Percentiles rank a stretch among this genome's conserved stretches.
Evolutionary conservation across 2,329 filamentous ascomycete genomes (phyloP).

Genomic region (Pseudocercospora vitis): DNA sequence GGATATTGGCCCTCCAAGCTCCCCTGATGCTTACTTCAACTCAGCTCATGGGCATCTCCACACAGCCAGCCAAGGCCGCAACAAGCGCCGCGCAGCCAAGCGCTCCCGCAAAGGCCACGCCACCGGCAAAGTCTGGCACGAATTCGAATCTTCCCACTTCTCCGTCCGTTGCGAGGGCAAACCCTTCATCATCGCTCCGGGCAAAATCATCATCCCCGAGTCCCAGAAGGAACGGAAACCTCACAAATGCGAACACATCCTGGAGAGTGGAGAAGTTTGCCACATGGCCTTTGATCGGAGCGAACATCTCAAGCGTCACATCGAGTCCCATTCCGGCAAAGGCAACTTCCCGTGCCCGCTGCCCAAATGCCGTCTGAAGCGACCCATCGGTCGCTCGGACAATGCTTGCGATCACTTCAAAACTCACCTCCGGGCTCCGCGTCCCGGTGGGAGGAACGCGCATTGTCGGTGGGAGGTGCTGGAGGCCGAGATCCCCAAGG

Average conservation of each 20-base stretch:
- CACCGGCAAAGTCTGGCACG: slow-evolving; percentile 13
- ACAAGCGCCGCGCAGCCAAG: slow-evolving; percentile 14
- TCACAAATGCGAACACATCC: slow-evolving; percentile 21
- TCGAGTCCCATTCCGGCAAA: slow-evolving; percentile 24
- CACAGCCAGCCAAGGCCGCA: slow-evolving; percentile 1
- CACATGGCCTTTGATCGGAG: slow-evolving; percentile 29
- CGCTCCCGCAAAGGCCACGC: slow-evolving; percentile 18
- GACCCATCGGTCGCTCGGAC: slow-evolving; percentile 31
- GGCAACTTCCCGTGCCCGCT: slow-evolving; percentile 31
- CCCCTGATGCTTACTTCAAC: slow-evolving; percentile 23
- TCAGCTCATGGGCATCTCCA: neutral
- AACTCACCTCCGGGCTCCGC: slow-evolving; percentile 29
- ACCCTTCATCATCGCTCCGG: neutral
- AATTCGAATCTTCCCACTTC: slow-evolving; percentile 9
- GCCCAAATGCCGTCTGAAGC: slow-evolving; percentile 22
- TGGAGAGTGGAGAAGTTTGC: slow-evolving; percentile 23
- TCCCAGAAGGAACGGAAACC: slow-evolving; percentile 18
- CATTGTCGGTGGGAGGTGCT: slow-evolving; percentile 16
- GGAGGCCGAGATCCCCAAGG: slow-evolving; percentile 59
- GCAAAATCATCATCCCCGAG: neutral
- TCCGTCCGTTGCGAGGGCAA: slow-evolving; percentile 17
- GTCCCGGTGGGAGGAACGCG: slow-evolving; percentile 33
- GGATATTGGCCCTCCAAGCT: slow-evolving; percentile 18
- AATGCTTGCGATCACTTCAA: slow-evolving; percentile 37
- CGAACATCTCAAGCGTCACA: slow-evolving; percentile 38